Evolutionary conservation across 2,329 filamentous ascomycete genomes (phyloP).

Genomic region (Beauveria pseudobassiana): DNA sequence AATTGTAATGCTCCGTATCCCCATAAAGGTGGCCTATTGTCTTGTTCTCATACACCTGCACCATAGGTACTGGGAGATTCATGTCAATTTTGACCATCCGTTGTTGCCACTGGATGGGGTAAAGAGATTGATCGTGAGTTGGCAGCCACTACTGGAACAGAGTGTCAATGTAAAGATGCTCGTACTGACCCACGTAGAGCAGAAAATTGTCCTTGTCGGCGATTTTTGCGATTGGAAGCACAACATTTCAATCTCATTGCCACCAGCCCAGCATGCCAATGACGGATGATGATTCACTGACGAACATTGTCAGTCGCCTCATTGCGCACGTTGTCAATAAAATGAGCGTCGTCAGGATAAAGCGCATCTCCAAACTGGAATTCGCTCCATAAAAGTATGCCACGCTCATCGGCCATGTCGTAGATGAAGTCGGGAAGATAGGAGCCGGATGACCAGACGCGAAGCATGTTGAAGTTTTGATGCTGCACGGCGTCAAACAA

Average conservation of each 20-base stretch:
- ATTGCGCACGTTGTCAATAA: constrained; percentile 46
- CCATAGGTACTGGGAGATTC: constrained; percentile 6
- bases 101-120: constrained; percentile 10
- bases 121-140: constrained; percentile 8
- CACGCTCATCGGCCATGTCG: constrained; percentile 53
- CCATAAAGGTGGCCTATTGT: constrained; percentile 1
- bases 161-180: constrained; percentile 7
- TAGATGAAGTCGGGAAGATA: constrained; percentile 57
- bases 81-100: constrained; percentile 9
- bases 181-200: constrained; percentile 6
- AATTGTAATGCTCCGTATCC: constrained; percentile 10
- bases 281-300: constrained; percentile 53
- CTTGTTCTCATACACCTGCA: constrained; percentile 8
- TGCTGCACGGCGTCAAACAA: constrained; percentile 43
- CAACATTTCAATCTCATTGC: constrained; percentile 54
- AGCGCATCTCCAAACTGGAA: constrained; percentile 55
- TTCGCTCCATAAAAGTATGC: constrained; percentile 55
- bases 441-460: constrained; percentile 53
- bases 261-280: constrained; percentile 45
- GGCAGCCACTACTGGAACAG: constrained; percentile 4
- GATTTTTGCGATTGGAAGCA: constrained; percentile 26
- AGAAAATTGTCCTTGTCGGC: background rate
- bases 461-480: constrained; percentile 54
- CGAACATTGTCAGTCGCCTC: constrained; percentile 55
- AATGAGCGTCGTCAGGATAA: constrained; percentile 46